Evolutionary conservation across 805 yeast species (phyloP), one percentile per base, ranked within the genome.

Genomic region (Metahyphopichia silvanorum): DNA sequence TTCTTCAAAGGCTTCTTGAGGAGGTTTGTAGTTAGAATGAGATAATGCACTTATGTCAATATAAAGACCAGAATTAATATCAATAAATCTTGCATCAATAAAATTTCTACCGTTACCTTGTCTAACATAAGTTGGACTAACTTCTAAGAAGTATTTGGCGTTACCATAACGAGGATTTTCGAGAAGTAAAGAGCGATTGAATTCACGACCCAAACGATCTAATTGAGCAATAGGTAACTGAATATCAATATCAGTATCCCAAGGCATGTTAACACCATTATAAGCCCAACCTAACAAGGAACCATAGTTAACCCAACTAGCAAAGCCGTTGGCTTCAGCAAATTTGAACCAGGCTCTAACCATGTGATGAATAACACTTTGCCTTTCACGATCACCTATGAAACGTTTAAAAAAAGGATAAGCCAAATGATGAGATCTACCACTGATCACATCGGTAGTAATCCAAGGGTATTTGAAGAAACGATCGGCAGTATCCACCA

Each of bases 31-130:
- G 46, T 53, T 43, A 27, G 60, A 41, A 33, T 51, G 52, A 15
- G 43, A 53, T 22, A 71, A 42, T 1, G 71, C 69, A 12, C 70
- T 57, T 4, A 71, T 63, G 44, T 71, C 77, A 34, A 69, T 59
- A 41, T 64, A 68, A 34, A 67, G 48, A 8, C 75, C 76, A 9
- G 62, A 45, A 31, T 55, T 51, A 4, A 57, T 47, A 29, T 61
- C 68, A 28, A 61, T 60, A 43, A 60, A 61, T 27, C 67, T 41
- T 7, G 64, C 67, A 34, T 61, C 66, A 16, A 61, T 60, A 35
- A 51, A 53, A 33, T 60, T 60, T 18, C 49, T 48, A 4, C 78
- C 78, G 39, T 69, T 66, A 12, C 72, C 60, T 38, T 68, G 69
- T 27, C 50, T 40, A 9, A 49, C 38, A 37, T 51, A 55, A 3